Base-by-base conservation (phyloP, 768 basidiomycete species). In the Agrocybe praecox region DNA sequence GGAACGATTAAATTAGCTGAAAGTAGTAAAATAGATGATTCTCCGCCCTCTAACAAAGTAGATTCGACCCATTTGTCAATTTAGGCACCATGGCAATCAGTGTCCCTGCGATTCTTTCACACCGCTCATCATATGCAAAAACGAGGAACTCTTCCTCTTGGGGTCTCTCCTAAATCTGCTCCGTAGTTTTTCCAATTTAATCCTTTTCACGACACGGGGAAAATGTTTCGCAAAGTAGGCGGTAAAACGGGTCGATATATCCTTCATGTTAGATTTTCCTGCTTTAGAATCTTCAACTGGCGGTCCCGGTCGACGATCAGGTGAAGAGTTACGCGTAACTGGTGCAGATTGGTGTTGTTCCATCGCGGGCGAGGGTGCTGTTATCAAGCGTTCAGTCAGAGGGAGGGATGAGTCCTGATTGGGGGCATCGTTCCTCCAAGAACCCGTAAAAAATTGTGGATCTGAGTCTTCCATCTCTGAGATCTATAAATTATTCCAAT, bases 401-500 rank as follows among this genome's bases (percentile, higher is more conserved):
- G 36, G n/a, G 36, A 40, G 6, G 33, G 33, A 8, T 12, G 36
- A 6, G 6, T 40, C 26, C 26, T 29, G 26, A 29, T 9, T 40
- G 4, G 36, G 12, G 12, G 36, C n/a, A 3, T 40, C 14, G 5
- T 14, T n/a, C 14, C 36, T 14, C 36, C 36, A 40, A 12, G 36
- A 40, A 40, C 36, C 36, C n/a, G 36, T 45, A 17, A 58, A 54
- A 18, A 58, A 50, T n/a, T 49, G 19, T 4, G 57, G 57, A 21
- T 58, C 48, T 6, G 57, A 18, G 15, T 58, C 57, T 29, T 58
- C 57, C 14, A 58, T 44, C 40, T 58, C 57, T 8, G 47, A 21
- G 11, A 58, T 54, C 57, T 58, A 23, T 22, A n/a, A 22, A 19
- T 2, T 15, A 42, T 45, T 8, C 10, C n/a, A 19, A 21, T 23